Conservation (phyloP, 2,329 filamentous ascomycete genomes). For the Rhynchosporium graminicola region DNA sequence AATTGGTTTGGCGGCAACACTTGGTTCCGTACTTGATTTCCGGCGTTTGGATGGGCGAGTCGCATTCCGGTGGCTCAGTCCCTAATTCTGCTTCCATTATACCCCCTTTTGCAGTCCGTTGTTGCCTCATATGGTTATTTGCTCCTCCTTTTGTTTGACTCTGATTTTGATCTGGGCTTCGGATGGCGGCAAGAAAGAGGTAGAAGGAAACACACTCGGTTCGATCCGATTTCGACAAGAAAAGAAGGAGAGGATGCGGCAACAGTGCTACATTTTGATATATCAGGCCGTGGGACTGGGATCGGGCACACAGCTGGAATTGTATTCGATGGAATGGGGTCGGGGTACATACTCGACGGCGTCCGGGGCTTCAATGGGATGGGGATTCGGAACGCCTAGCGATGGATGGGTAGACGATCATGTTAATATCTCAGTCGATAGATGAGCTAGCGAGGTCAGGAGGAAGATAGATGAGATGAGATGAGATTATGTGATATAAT, state of each 20-base stretch:
- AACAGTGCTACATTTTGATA: constrained; percentile 12
- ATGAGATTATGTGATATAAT: neutral
- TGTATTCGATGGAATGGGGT: too few species aligned
- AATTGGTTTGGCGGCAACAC: constrained; percentile 11
- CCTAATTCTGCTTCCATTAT: constrained; percentile 31
- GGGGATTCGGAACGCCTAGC: neutral
- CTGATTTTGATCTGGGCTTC: neutral
- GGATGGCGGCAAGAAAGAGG: neutral
- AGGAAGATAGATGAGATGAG: constrained; percentile 2
- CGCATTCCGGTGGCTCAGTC: neutral
- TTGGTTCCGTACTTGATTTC: constrained; percentile 5
- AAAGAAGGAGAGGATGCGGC: constrained; percentile 15
- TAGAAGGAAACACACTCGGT: constrained; percentile 7
- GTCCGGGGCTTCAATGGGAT: neutral
- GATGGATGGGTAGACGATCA: constrained; percentile 8
- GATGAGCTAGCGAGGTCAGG: neutral
- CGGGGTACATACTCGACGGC: too few species aligned
- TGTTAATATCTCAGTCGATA: constrained; percentile 7
- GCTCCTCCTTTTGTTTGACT: constrained; percentile 19
- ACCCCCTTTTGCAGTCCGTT: constrained; percentile 26
- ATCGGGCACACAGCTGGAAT: neutral
- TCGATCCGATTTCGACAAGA: neutral
- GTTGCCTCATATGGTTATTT: constrained; percentile 23
- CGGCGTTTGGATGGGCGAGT: constrained; percentile 17
- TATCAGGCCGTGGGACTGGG: neutral